Conservation (phyloP, 139 green algal genomes). For the Micromonas pusilla region DNA sequence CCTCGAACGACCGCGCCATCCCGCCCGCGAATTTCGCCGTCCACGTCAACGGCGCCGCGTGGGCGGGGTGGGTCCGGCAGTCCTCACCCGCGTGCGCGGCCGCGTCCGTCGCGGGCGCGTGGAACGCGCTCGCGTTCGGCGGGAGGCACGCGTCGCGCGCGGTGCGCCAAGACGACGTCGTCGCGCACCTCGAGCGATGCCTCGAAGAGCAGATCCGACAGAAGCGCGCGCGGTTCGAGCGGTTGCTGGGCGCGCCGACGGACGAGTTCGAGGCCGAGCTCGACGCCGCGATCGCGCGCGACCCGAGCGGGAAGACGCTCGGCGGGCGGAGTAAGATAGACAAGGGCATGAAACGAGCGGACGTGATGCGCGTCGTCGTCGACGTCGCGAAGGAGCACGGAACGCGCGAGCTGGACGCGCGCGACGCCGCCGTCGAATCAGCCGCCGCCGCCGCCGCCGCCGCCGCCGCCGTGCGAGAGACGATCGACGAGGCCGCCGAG, state of each 20-base stretch:
- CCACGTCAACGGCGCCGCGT: not conserved
- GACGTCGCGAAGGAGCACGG: not conserved
- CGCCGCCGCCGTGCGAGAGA: not conserved
- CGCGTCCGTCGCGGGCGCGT: slow-evolving; percentile 4
- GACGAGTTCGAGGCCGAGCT: not conserved
- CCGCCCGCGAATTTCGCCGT: not conserved
- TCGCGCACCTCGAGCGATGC: not conserved
- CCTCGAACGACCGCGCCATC: too few species aligned
- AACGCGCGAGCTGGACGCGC: not conserved
- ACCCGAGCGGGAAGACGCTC: not conserved
- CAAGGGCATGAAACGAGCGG: not conserved
- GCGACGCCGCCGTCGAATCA: not conserved
- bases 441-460: too few species aligned
- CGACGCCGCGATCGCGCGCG: not conserved
- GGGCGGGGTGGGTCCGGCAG: not conserved
- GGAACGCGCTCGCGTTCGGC: slow-evolving; percentile 1
- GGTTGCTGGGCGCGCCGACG: not conserved
- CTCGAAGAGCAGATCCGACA: not conserved
- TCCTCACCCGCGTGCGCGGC: not conserved
- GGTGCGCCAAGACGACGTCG: not conserved
- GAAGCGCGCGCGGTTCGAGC: slow-evolving; percentile 5
- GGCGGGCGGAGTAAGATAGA: not conserved
- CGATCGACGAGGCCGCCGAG: too few species aligned
- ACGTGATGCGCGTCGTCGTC: not conserved
- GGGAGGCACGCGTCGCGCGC: not conserved